phyloP scores from a whole-genome alignment of 768 basidiomycete species.

The Clitopilus passeckerianus region DNA sequence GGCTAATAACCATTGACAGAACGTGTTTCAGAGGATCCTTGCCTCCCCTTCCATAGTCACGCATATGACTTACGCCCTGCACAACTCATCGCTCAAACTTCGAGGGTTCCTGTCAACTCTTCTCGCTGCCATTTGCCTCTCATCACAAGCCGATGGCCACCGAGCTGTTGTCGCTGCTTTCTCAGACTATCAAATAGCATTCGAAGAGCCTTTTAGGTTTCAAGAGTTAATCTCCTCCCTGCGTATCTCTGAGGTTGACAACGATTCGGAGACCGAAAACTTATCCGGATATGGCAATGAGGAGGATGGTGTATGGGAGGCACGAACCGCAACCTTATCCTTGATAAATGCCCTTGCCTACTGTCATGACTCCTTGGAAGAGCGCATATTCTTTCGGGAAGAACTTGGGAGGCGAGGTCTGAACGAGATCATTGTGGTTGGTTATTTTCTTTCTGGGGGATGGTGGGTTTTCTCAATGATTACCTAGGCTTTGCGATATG shows the following conservation, averaged over 20 bases:
- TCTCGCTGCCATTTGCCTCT: slow-evolving; percentile 77
- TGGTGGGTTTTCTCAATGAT: too few relatives aligned
- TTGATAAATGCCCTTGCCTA: slow-evolving; percentile 78
- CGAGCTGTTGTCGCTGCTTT: slow-evolving; percentile 70
- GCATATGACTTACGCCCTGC: slow-evolving; percentile 68
- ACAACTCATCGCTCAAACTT: slow-evolving; percentile 61
- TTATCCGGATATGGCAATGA: slow-evolving; percentile 36
- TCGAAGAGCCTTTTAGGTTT: slow-evolving; percentile 75
- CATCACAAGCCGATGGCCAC: slow-evolving; percentile 68
- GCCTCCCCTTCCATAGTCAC: slow-evolving; percentile 70
- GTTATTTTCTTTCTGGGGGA: slow-evolving; percentile 29
- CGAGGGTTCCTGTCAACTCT: slow-evolving; percentile 70
- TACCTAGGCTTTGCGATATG: slow-evolving; percentile 74
- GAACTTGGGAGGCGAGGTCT: slow-evolving; percentile 80
- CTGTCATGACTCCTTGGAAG: slow-evolving; percentile 72
- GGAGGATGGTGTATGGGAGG: slow-evolving; percentile 78
- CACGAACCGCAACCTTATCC: slow-evolving; percentile 68
- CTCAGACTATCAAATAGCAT: slow-evolving; percentile 72
- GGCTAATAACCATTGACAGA: slow-evolving; percentile 6
- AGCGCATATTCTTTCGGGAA: slow-evolving; percentile 73
- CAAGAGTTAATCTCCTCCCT: slow-evolving; percentile 67
- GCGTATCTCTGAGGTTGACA: slow-evolving; percentile 42
- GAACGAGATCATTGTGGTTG: slow-evolving; percentile 79
- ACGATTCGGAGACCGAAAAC: slow-evolving; percentile 24
- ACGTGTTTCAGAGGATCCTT: slow-evolving; percentile 40